phyloP scores from a whole-genome alignment of 2,329 filamentous ascomycete genomes.

The Calonectria hongkongensis region DNA sequence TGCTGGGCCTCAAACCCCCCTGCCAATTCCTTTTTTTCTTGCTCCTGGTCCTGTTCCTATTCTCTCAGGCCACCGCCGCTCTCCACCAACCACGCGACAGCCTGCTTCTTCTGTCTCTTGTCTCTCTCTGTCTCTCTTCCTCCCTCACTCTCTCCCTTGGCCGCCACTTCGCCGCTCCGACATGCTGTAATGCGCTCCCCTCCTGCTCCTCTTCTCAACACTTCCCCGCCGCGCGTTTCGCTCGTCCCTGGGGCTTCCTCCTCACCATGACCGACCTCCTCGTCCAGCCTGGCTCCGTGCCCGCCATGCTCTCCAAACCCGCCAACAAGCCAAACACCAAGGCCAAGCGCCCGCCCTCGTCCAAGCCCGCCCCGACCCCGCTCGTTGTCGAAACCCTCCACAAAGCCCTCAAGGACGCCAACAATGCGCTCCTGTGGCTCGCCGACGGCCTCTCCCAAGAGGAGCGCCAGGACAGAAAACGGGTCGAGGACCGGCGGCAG shows the following conservation, averaged over 20 bases:
- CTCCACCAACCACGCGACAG: too few species aligned
- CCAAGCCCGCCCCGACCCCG: conserved; percentile 38
- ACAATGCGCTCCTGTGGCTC: conserved; percentile 66
- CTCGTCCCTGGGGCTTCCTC: conserved; percentile 40
- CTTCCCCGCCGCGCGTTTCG: conserved; percentile 32
- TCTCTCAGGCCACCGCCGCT: background rate
- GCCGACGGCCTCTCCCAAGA: conserved; percentile 72
- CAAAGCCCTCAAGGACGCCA: conserved; percentile 62
- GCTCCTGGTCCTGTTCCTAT: background rate
- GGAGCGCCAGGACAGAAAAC: conserved; percentile 68
- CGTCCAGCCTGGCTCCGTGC: conserved; percentile 50
- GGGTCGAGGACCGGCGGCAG: conserved; percentile 76
- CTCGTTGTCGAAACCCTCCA: conserved; percentile 53
- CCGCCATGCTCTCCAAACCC: conserved; percentile 46
- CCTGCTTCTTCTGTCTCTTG: background rate
- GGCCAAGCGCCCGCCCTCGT: conserved; percentile 45
- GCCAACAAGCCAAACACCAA: conserved; percentile 51
- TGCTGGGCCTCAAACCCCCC: background rate
- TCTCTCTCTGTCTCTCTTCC: background rate
- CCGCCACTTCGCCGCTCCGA: conserved; percentile 7
- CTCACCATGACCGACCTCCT: conserved; percentile 56
- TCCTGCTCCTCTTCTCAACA: conserved; percentile 43
- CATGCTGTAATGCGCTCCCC: conserved; percentile 35
- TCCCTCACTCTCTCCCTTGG: background rate
- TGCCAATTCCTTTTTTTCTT: conserved; percentile 1